Evolutionary conservation across 306 rosid species (phyloP), one percentile per base, ranked within the genome.

Genomic region (Dryas drummondii): DNA sequence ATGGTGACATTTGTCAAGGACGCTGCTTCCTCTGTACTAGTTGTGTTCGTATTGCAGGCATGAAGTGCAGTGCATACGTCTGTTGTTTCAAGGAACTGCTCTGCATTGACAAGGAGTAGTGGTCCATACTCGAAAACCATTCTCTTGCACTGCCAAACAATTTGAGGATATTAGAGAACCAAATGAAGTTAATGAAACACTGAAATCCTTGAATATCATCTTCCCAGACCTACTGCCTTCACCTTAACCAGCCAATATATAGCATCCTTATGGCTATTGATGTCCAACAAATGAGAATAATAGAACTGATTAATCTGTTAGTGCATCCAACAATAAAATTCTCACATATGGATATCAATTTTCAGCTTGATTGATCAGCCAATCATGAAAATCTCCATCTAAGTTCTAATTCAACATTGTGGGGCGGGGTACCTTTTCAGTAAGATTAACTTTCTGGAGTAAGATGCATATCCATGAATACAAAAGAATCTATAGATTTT

Each of bases 41-140:
- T 57, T 19, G 27, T 41, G 17, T 76, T 44, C 6, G 75, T 76
- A 58, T 82, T 80, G 81, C 96, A 94, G 57, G 97, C 96, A 72
- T 88, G 96, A 55, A 92, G 73, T 13, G 78, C 76, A 12, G 72
- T 81, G 92, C 99, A 92, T 77, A 94, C 66, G 73, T 94, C 93
- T 44, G 82, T 79, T 10, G 72, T 77, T 76, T 90, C 97, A 6
- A 94, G 86, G 80, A 87, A 81, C 83, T 90, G 88, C 88, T 90
- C 91, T 37, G 96, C 90, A 80, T 90, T 89, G 52, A 79, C 67
- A 49, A 90, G 77, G 56, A 89, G 16, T 42, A 87, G 53, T 7
- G 97, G 93, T 69, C 96, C 97, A 68, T 87, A 94, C 80, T 90
- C 80, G 55, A 92, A 88, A 37, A 92, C 93, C 19, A 88, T 11